Conservation (phyloP, 139 green algal genomes). For the Chlamydomonas sp. region DNA sequence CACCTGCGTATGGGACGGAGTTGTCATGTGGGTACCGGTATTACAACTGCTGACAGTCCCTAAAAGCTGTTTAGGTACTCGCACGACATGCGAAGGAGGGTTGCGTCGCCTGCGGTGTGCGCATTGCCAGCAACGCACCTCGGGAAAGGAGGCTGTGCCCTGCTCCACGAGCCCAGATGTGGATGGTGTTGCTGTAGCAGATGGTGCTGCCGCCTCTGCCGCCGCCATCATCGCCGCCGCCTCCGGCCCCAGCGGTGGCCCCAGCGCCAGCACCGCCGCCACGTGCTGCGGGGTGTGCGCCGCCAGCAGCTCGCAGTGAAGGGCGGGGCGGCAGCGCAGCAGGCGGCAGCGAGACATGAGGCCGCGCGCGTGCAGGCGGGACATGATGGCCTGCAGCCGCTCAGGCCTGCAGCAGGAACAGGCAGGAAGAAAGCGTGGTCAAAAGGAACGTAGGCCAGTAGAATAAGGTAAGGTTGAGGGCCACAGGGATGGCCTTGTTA, state of each 20-base stretch:
- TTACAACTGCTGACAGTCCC: too few species aligned
- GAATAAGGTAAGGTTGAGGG: neutral
- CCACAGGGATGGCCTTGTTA: neutral
- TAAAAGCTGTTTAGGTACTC: too few species aligned
- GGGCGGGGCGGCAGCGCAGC: constrained; percentile 58
- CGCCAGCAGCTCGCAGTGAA: constrained; percentile 58
- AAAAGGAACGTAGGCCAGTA: neutral
- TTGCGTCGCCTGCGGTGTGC: too few species aligned
- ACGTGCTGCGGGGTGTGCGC: constrained; percentile 71
- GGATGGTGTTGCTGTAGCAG: neutral
- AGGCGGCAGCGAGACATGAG: constrained; percentile 43
- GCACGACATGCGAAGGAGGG: too few species aligned
- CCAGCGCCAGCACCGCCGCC: constrained; percentile 6
- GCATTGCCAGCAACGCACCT: too few species aligned
- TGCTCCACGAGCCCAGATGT: neutral
- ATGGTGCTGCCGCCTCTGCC: too few species aligned
- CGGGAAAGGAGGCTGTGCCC: too few species aligned
- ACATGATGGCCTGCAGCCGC: constrained; percentile 73
- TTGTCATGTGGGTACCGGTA: too few species aligned
- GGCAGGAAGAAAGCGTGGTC: neutral
- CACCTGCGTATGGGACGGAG: too few species aligned
- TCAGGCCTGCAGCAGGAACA: constrained; percentile 57
- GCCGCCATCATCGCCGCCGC: neutral
- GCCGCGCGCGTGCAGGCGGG: constrained; percentile 58
- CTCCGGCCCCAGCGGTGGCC: neutral